phyloP scores from a whole-genome alignment of 1,284 basidiomycete species.

The Puccinia novopanici region DNA sequence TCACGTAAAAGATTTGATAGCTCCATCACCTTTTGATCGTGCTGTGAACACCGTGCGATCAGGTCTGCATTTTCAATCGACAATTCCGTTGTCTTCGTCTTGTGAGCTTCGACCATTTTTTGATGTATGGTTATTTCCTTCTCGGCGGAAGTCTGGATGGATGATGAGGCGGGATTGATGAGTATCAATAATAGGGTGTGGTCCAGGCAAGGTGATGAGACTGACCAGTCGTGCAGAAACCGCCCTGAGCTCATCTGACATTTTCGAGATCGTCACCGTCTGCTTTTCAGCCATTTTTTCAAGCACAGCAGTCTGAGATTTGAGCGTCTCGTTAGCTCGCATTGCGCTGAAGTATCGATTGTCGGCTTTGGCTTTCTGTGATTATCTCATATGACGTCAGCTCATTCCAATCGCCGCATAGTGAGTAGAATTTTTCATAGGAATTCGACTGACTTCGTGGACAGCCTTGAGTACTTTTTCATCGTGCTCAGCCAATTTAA shows the following conservation, averaged over 20 bases:
- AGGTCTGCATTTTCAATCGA: slow-evolving; percentile 52
- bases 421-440: background rate
- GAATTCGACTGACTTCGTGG: slow-evolving; percentile 58
- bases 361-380: slow-evolving; percentile 83
- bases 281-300: slow-evolving; percentile 74
- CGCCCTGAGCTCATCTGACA: slow-evolving; percentile 69
- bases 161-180: background rate
- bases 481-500: slow-evolving; percentile 75
- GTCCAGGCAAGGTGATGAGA: slow-evolving; percentile 50
- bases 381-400: slow-evolving; percentile 14
- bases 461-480: slow-evolving; percentile 66
- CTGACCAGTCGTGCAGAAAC: slow-evolving; percentile 67
- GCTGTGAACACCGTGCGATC: slow-evolving; percentile 54
- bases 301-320: slow-evolving; percentile 73
- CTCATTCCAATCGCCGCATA: background rate
- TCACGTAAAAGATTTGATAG: slow-evolving; percentile 59
- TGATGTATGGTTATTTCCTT: slow-evolving; percentile 63
- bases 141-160: slow-evolving; percentile 64
- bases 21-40: slow-evolving; percentile 57
- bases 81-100: slow-evolving; percentile 61
- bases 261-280: slow-evolving; percentile 71
- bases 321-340: slow-evolving; percentile 81
- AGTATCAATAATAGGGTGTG: background rate
- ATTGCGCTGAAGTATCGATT: slow-evolving; percentile 91
- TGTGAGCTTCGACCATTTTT: slow-evolving; percentile 61